Conservation (phyloP, 2,329 filamentous ascomycete genomes). For the Colletotrichum liriopes region DNA sequence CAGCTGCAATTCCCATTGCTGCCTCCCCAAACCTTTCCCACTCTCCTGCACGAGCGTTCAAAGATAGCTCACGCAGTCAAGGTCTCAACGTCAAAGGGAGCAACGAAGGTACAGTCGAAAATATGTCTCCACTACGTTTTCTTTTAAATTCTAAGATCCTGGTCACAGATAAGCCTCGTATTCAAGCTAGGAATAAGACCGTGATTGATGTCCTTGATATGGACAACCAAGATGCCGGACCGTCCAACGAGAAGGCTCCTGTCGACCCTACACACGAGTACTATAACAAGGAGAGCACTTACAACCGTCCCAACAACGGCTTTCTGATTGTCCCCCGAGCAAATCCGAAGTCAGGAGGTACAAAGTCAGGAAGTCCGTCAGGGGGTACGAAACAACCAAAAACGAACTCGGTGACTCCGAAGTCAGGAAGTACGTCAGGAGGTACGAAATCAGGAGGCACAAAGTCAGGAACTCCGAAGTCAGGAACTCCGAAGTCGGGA, state of each 20-base stretch:
- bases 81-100: background rate
- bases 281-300: background rate
- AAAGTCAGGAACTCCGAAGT: no score
- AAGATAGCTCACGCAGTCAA: background rate
- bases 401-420: background rate
- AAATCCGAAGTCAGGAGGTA: background rate
- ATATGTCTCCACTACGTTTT: background rate
- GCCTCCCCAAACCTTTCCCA: background rate
- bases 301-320: background rate
- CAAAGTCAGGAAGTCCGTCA: background rate
- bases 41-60: background rate
- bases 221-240: background rate
- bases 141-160: background rate
- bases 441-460: no score
- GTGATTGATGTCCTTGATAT: background rate
- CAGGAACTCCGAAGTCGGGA: no score
- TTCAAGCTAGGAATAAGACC: background rate
- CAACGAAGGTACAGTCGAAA: slow-evolving; percentile 1
- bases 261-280: background rate
- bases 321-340: background rate
- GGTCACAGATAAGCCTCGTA: background rate
- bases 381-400: no score
- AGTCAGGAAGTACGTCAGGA: background rate
- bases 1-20: background rate
- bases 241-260: background rate